Conservation (phyloP, 352 stramenopile genomes). For the Phytopythium montanum region DNA sequence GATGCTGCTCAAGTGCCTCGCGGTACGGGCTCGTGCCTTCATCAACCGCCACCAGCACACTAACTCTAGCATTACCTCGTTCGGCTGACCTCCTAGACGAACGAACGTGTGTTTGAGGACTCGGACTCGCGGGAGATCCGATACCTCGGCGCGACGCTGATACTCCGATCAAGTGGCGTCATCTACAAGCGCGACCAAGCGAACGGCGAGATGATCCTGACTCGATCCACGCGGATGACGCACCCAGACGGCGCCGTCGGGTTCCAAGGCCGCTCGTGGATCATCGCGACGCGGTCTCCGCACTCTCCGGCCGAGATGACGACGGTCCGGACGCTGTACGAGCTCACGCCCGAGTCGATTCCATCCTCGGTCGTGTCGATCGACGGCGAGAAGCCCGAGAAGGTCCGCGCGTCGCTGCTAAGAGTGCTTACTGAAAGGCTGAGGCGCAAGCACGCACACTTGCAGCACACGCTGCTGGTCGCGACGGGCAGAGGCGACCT, state of each 20-base stretch:
- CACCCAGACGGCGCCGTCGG: neutral
- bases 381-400: neutral
- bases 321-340: slow-evolving; percentile 1
- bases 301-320: neutral
- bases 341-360: neutral
- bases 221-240: neutral
- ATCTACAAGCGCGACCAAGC: neutral
- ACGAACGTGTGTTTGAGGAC: neutral
- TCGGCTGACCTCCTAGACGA: neutral
- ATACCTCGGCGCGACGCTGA: neutral
- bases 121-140: neutral
- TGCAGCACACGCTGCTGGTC: neutral
- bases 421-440: neutral
- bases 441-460: neutral
- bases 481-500: slow-evolving; percentile 3
- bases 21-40: neutral
- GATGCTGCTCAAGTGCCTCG: neutral
- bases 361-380: neutral
- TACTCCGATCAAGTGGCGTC: neutral
- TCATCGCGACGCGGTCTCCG: neutral
- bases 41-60: neutral
- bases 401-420: neutral
- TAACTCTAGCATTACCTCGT: too few relatives aligned
- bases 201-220: neutral
- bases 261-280: neutral